Base-by-base conservation (phyloP, 2,329 filamentous ascomycete species). In the Ustilaginoidea virens region DNA sequence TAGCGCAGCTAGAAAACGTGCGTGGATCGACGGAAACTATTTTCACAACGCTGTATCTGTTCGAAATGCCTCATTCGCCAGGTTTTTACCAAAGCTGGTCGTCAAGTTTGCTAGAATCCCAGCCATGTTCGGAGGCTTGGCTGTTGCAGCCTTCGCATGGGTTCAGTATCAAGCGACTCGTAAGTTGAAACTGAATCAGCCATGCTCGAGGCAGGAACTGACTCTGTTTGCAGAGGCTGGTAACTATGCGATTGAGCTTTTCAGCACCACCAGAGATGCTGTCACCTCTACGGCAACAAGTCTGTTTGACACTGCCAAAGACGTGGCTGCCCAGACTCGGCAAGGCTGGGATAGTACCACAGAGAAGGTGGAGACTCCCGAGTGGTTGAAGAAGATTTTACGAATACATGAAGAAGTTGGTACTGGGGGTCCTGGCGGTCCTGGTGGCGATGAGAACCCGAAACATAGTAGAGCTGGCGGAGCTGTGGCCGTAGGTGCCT, bases 121-220 rank as follows among this genome's bases (percentile, higher is more conserved):
- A 13, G 90, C 90, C 33, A 78, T 94, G 59, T 86, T 93, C 45
- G 90, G 87, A 23, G 85, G 83, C 23, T 69, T 86, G 26, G 81
- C 85, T 46, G 70, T 98, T 39, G 86, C 82, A 10, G 81, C 80
- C 3, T 59, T 92, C 34, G 85, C 85, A 16, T 98, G 93, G 67
- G 60, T 98, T 27, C 90, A 98, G 50, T 96, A 98, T 50, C 90
- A 98, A 55, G 87, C 90, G 37, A 74, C 77, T 32, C 80, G 80
- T 86, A 67, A 37, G 80, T 67, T 25, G 11, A n/a, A 32, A 25
- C 4, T 14, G 4, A 11, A 5, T 22, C 7, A 13, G 9, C 10
- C 14, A 23, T 12, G 4, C 5, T 25, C 19, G 4, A 11, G 8
- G 14, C 10, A 5, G 29, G 25, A 27, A 17, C 51, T 55, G 34